phyloP scores from a whole-genome alignment of 768 basidiomycete species.

The Coprinellus micaceus region DNA sequence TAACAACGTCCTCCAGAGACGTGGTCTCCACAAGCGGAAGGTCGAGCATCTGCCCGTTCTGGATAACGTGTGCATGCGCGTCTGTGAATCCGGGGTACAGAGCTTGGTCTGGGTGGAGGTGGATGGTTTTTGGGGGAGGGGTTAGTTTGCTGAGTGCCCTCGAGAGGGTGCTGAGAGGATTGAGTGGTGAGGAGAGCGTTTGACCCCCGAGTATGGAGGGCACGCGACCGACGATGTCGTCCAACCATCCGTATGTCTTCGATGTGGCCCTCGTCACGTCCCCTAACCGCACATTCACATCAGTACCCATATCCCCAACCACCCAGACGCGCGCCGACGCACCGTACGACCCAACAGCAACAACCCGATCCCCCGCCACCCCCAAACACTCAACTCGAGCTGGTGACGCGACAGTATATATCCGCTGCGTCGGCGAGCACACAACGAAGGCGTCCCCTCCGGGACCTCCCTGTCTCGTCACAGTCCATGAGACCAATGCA shows the following conservation, averaged over 20 bases:
- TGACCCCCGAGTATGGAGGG: neutral
- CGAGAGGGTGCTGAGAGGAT: neutral
- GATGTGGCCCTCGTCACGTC: neutral
- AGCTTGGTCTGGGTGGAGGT: neutral
- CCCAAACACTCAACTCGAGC: neutral
- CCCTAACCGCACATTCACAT: neutral
- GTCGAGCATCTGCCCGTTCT: slow-evolving; percentile 68
- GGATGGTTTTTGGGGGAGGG: neutral
- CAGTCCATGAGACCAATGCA: neutral
- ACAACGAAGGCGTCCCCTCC: neutral
- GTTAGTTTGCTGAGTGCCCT: neutral
- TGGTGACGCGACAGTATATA: neutral
- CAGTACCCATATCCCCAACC: neutral
- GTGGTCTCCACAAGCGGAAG: slow-evolving; percentile 57
- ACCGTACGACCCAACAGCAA: neutral
- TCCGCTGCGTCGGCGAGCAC: neutral
- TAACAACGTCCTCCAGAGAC: slow-evolving; percentile 63
- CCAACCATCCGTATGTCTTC: neutral
- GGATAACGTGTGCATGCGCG: slow-evolving; percentile 75
- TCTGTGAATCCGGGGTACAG: slow-evolving; percentile 37
- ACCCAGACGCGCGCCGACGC: neutral
- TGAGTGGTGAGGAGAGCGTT: neutral
- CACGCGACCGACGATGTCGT: neutral
- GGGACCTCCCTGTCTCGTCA: neutral
- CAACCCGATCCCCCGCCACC: neutral